Conservation (phyloP, 345 rosid genomes). For the Acer saccharum region DNA sequence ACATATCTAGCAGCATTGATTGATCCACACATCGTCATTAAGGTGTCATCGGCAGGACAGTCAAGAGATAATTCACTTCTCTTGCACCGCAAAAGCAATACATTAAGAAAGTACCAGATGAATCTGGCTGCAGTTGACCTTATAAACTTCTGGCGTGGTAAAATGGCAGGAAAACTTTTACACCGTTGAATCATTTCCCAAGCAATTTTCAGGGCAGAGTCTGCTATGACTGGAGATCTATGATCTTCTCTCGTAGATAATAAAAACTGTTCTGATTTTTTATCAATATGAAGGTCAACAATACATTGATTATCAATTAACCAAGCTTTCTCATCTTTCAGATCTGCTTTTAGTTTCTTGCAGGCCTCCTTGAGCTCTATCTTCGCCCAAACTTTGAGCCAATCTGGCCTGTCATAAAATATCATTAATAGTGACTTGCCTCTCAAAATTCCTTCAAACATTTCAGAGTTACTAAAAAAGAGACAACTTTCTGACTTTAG, state of each 20-base stretch:
- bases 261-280: conserved; percentile 41
- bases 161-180: conserved; percentile 43
- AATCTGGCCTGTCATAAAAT: conserved; percentile 60
- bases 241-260: conserved; percentile 58
- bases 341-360: conserved; percentile 59
- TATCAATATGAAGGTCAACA: conserved; percentile 17
- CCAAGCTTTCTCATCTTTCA: conserved; percentile 65
- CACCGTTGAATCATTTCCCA: conserved; percentile 65
- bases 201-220: conserved; percentile 45
- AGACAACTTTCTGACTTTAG: conserved; percentile 51
- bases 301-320: conserved; percentile 25
- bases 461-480: conserved; percentile 40
- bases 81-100: conserved; percentile 52
- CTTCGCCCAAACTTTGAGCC: conserved; percentile 84
- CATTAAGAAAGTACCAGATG: conserved; percentile 65
- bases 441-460: conserved; percentile 31
- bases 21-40: conserved; percentile 53
- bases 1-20: conserved; percentile 52
- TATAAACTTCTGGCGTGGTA: conserved; percentile 51
- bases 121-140: conserved; percentile 62
- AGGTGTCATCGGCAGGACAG: conserved; percentile 33
- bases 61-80: conserved; percentile 36
- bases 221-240: conserved; percentile 65
- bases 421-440: conserved; percentile 50
- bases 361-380: conserved; percentile 73